Conservation (phyloP, 257 asterid species). For the Nicotiana knightiana region DNA sequence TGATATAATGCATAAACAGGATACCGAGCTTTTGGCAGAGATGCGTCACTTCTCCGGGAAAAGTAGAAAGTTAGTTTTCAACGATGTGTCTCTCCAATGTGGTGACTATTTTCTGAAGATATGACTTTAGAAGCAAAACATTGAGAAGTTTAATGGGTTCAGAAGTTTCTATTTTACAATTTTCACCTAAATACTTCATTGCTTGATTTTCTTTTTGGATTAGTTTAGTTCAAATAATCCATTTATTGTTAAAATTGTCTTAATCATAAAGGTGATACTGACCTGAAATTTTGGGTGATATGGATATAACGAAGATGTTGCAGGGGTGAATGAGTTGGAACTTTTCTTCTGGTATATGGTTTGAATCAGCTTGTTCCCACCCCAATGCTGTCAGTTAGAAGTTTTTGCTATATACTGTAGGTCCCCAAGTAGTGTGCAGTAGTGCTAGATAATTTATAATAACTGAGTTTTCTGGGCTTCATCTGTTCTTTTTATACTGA, state of each 20-base stretch:
- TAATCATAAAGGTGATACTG: neutral
- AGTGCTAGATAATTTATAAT: neutral
- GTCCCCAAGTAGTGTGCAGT: neutral
- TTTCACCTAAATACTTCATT: neutral
- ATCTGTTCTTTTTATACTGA: conserved; percentile 8
- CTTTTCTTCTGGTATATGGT: neutral
- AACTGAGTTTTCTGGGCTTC: neutral
- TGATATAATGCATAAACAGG: conserved; percentile 34
- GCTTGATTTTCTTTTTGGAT: conserved; percentile 1
- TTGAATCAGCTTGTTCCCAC: neutral
- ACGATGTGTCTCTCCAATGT: neutral
- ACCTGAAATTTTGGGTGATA: neutral
- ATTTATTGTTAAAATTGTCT: neutral
- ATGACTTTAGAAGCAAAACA: neutral
- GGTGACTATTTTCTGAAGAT: neutral
- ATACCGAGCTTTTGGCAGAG: conserved; percentile 54
- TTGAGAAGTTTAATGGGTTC: neutral
- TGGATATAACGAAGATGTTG: neutral
- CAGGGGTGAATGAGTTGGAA: neutral
- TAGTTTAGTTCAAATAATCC: neutral
- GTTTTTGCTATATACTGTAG: neutral
- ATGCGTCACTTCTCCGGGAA: conserved; percentile 44
- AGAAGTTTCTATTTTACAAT: neutral
- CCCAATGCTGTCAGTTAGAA: neutral
- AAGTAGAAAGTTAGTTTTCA: conserved; percentile 41